Evolutionary conservation across 805 yeast species (phyloP).

Genomic region (Saccharomyces mikatae): DNA sequence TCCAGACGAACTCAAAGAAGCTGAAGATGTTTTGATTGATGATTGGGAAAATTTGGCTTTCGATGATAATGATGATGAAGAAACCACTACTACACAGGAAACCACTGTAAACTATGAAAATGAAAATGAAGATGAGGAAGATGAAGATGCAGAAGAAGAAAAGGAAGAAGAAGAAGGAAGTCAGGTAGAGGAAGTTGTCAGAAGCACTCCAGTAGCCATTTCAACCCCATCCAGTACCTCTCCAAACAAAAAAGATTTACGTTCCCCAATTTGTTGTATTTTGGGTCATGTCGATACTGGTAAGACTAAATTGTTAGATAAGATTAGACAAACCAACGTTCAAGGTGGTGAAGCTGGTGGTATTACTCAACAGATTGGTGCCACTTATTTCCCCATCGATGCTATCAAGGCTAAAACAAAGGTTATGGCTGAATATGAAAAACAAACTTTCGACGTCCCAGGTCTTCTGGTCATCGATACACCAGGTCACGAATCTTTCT

Average conservation of each 20-base stretch:
- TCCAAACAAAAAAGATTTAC: constrained; percentile 47
- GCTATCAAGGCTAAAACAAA: constrained; percentile 86
- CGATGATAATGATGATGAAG: constrained; percentile 42
- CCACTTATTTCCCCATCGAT: constrained; percentile 96
- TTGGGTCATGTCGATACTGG: constrained; percentile 99
- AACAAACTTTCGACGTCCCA: constrained; percentile 86
- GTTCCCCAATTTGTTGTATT: constrained; percentile 98
- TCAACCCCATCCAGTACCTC: constrained; percentile 19
- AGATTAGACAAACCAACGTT: constrained; percentile 96
- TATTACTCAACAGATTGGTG: constrained; percentile 99
- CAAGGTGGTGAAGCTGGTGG: constrained; percentile 99
- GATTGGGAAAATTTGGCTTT: constrained; percentile 78
- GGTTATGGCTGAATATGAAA: constrained; percentile 81
- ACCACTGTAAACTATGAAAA: constrained; percentile 18
- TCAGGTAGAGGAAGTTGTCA: constrained; percentile 26
- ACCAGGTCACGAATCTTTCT: constrained; percentile 99
- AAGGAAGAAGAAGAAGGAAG: constrained; percentile 16
- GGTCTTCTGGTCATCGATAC: constrained; percentile 96
- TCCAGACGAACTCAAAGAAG: constrained; percentile 25
- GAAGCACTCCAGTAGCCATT: constrained; percentile 17
- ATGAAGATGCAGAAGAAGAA: constrained; percentile 24
- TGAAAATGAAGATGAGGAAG: constrained; percentile 30
- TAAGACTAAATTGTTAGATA: constrained; percentile 93
- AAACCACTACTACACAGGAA: constrained; percentile 11
- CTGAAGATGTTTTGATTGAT: constrained; percentile 55